These are phyloP conservation scores for Alopecurus myosuroides DNA, from an alignment of 176 grass and related monocot genomes.

Conservation along the genomic window DNA sequence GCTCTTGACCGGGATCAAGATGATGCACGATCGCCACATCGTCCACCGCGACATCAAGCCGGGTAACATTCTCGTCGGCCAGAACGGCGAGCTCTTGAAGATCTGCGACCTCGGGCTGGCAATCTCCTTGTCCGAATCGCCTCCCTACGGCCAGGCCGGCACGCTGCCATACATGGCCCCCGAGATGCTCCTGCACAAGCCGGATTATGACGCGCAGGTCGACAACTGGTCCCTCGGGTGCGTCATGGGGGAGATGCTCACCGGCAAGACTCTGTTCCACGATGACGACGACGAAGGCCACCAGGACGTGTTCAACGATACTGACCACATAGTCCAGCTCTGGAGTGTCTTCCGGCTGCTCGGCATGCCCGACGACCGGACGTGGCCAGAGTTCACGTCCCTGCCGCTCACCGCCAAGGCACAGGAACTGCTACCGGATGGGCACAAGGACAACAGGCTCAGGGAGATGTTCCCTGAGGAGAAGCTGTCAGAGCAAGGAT, in stretches of 20 bases:
- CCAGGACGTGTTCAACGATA: neutral
- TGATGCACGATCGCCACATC: neutral
- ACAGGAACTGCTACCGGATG: neutral
- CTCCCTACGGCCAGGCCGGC: neutral
- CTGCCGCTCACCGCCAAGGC: neutral
- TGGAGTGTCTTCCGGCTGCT: neutral
- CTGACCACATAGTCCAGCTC: neutral
- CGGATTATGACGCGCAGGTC: neutral
- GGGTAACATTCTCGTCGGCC: neutral
- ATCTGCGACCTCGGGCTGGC: neutral
- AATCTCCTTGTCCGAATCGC: neutral
- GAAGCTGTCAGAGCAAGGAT: neutral
- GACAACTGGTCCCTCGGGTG: neutral
- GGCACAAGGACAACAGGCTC: neutral
- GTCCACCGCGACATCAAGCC: constrained; percentile 12
- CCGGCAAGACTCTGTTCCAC: neutral
- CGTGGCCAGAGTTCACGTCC: neutral
- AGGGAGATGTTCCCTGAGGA: neutral
- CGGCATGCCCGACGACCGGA: neutral
- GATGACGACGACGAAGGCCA: neutral
- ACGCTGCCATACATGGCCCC: neutral
- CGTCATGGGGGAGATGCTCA: constrained; percentile 3
- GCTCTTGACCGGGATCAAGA: neutral
- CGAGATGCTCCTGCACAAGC: neutral
- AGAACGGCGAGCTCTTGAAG: neutral